phyloP scores from a whole-genome alignment of 192 early-diverging fungal genomes.

The Coemansia sp. region DNA sequence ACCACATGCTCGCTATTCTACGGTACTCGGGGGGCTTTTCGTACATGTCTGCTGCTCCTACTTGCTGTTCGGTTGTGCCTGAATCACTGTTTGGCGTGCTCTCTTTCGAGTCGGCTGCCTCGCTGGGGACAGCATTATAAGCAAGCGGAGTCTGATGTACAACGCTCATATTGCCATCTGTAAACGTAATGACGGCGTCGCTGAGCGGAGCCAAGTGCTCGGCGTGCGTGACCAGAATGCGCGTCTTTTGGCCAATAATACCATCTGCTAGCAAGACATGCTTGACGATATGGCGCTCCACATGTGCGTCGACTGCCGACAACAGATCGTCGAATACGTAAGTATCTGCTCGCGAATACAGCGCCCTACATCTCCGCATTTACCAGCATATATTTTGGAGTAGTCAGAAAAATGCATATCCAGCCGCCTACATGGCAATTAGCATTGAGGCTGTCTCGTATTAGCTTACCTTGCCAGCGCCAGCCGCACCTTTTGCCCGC shows the following conservation, averaged over 20 bases:
- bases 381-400: not conserved
- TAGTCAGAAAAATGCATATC: not conserved
- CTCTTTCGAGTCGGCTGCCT: not conserved
- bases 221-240: slow-evolving; percentile 63
- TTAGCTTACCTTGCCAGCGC: slow-evolving; percentile 57
- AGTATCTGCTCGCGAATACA: slow-evolving; percentile 65
- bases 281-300: slow-evolving; percentile 61
- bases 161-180: slow-evolving; percentile 4
- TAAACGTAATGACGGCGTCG: slow-evolving; percentile 19
- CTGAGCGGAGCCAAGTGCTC: slow-evolving; percentile 29
- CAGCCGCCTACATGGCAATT: not conserved
- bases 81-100: not conserved
- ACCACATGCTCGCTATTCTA: not conserved
- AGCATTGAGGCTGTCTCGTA: not conserved
- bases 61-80: not conserved
- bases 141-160: slow-evolving; percentile 10
- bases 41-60: not conserved
- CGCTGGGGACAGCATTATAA: not conserved
- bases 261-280: slow-evolving; percentile 38
- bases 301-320: slow-evolving; percentile 68
- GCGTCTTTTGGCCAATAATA: slow-evolving; percentile 40
- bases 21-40: not conserved
- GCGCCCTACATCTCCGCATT: slow-evolving; percentile 53
- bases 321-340: slow-evolving; percentile 73
- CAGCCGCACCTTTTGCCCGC: slow-evolving; percentile 68